Percentiles rank a stretch among this genome's conserved stretches.
Conservation (phyloP, 2,329 filamentous ascomycete species). For the Penicillium hordei region DNA sequence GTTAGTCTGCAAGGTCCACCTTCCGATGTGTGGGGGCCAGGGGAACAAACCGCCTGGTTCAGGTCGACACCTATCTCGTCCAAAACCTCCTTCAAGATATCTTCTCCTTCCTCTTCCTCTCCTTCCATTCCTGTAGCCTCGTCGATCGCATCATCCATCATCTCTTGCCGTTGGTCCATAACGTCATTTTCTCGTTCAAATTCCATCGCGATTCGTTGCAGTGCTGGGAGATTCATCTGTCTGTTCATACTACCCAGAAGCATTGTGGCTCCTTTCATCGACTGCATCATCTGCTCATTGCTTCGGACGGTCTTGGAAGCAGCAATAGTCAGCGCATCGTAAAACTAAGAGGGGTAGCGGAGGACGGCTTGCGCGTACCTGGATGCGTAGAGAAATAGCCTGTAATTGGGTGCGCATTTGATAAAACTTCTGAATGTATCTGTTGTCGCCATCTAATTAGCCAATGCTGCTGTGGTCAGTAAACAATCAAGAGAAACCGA, state of each 20-base stretch:
- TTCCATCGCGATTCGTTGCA: conserved; percentile 97
- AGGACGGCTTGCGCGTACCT: conserved; percentile 56
- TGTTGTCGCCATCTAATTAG: conserved; percentile 34
- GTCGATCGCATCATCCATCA: conserved; percentile 99
- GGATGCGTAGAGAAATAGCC: conserved; percentile 90
- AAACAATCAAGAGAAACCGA: conserved; percentile 36
- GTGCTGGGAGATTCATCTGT: conserved; percentile 92
- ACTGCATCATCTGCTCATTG: conserved; percentile 99
- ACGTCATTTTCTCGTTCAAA: conserved; percentile 99
- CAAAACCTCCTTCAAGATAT: conserved; percentile 92
- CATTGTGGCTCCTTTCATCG: conserved; percentile 96
- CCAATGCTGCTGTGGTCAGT: not conserved
- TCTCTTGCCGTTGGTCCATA: conserved; percentile 98
- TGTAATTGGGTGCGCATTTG: conserved; percentile 96
- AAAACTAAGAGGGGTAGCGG: conserved; percentile 1
- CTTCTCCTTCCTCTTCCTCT: conserved; percentile 92
- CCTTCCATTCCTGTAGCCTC: conserved; percentile 82
- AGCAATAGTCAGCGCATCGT: conserved; percentile 9
- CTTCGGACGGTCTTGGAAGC: conserved; percentile 78
- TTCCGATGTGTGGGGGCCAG: not conserved
- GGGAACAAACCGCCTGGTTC: conserved; percentile 72
- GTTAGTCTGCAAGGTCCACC: conserved; percentile 20
- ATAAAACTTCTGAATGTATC: conserved; percentile 98
- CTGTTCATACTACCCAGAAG: conserved; percentile 95
- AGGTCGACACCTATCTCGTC: conserved; percentile 97